Base-by-base conservation (phyloP, 805 yeast genomes). In the Starmerella ratchasimensis region DNA sequence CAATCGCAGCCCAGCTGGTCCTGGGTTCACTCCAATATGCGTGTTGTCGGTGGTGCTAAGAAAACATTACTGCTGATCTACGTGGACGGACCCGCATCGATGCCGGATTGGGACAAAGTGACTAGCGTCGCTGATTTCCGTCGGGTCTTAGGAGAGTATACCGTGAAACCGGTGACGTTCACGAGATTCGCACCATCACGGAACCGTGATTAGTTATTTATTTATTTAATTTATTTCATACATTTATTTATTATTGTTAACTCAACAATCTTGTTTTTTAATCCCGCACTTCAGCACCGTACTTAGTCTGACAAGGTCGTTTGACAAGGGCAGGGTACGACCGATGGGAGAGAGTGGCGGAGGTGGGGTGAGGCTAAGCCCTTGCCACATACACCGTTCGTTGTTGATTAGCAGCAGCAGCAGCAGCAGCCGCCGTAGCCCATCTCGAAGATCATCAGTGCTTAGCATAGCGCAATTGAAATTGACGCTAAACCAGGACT, bases 31-130 rank as follows among this genome's bases (percentile, higher is more conserved):
- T 68, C 83, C 2, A 56, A 74, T 19, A 74, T 78, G 32, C 69
- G 99, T 41, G 94, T 90, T 1, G 72, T 82, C 31, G 80, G 93
- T 0, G 81, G 86, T 16, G 97, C 90, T 10, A 75, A 76, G 51
- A 90, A 90, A 63, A 73, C 74, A 7, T 58, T 86, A 46, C 69
- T 86, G 1, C 51, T 83, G 28, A 70, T 71, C 29, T 82, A 70
- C 56, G 81, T 90, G 8, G 72, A 71, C 27, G 52, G 61, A 10
- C 79, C 84, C 2, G 31, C n/a, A 11, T 21, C 20, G 16, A 33
- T 50, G 26, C 50, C 46, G n/a, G 40, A 45, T 33, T 56, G 47
- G 49, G 37, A 42, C 35, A 6, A 5, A 1, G 43, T 43, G 26
- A 31, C 43, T 25, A 28, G 38, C 44, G 33, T 51, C 35, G 9